A percentile compares a stretch with the other conserved stretches of the same genome.
Evolutionary conservation across 2,329 filamentous ascomycete genomes (phyloP).

Genomic region (Cryphonectria carpinicola): DNA sequence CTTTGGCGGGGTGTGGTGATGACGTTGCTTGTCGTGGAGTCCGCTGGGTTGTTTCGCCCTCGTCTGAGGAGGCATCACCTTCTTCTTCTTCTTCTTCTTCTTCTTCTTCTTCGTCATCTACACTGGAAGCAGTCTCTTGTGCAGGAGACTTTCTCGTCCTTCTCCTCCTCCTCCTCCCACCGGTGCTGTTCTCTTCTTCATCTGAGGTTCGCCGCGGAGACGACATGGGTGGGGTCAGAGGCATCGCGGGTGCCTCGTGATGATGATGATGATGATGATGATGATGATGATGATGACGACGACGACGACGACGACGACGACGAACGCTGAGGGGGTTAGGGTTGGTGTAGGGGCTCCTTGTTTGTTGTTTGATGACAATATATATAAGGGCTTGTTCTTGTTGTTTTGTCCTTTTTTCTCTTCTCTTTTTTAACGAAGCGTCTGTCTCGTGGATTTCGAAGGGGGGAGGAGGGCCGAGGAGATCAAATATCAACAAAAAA

Average conservation of each 20-base stretch:
- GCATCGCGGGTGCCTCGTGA: conserved; percentile 5
- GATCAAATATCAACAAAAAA: neutral
- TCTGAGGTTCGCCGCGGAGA: conserved; percentile 14
- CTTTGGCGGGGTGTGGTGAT: neutral
- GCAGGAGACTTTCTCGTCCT: neutral
- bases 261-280: too few species aligned
- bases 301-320: neutral
- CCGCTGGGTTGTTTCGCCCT: neutral
- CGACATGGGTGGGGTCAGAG: conserved; percentile 21
- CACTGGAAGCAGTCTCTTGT: conserved; percentile 4
- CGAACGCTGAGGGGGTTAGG: conserved; percentile 5
- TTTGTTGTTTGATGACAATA: neutral
- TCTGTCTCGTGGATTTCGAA: neutral
- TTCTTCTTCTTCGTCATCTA: neutral
- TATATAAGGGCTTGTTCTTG: neutral
- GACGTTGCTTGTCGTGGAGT: neutral
- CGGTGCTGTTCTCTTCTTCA: neutral
- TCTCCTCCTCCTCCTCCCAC: conserved; percentile 18
- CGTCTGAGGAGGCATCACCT: neutral
- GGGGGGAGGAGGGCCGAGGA: neutral
- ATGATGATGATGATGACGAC: too few species aligned
- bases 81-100: neutral
- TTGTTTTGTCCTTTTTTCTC: neutral
- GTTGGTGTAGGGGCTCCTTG: conserved; percentile 8
- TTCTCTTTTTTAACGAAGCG: neutral